Conservation (phyloP, 768 basidiomycete genomes). For the Heimioporus sp. region DNA sequence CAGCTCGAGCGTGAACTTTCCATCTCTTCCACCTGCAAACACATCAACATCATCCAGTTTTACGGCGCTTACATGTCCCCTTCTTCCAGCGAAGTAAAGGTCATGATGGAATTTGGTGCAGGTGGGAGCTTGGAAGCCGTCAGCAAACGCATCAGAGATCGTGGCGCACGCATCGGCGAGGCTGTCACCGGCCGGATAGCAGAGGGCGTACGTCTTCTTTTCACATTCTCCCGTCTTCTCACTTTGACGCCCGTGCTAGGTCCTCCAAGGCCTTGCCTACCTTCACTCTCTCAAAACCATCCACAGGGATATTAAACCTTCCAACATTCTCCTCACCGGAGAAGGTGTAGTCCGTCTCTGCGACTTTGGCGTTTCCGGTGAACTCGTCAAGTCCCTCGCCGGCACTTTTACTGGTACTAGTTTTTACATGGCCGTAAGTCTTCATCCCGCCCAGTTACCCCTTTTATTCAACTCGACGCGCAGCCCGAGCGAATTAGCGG, state of each 20-base stretch:
- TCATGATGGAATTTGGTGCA: conserved; percentile 89
- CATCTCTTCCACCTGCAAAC: conserved; percentile 82
- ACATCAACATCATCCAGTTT: conserved; percentile 87
- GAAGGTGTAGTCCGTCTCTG: conserved; percentile 89
- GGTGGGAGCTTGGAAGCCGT: conserved; percentile 90
- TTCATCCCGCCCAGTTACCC: neutral
- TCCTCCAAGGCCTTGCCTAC: conserved; percentile 90
- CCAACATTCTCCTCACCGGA: conserved; percentile 86
- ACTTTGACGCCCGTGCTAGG: conserved; percentile 39
- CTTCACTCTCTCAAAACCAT: conserved; percentile 90
- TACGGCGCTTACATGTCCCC: conserved; percentile 90
- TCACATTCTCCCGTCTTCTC: neutral
- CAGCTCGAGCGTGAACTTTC: conserved; percentile 91
- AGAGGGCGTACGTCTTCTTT: conserved; percentile 68
- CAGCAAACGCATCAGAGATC: conserved; percentile 77
- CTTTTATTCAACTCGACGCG: conserved; percentile 11
- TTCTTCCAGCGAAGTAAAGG: conserved; percentile 88
- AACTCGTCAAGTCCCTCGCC: conserved; percentile 86
- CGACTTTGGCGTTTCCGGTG: conserved; percentile 98
- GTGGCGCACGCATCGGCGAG: conserved; percentile 79
- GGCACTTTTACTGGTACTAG: conserved; percentile 98
- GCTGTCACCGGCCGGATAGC: conserved; percentile 88
- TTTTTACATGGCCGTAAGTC: conserved; percentile 96
- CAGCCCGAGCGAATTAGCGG: conserved; percentile 95
- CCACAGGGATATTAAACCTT: conserved; percentile 94